Conservation (phyloP, 495 filamentous ascomycete genomes). For the Podospora anserina region DNA sequence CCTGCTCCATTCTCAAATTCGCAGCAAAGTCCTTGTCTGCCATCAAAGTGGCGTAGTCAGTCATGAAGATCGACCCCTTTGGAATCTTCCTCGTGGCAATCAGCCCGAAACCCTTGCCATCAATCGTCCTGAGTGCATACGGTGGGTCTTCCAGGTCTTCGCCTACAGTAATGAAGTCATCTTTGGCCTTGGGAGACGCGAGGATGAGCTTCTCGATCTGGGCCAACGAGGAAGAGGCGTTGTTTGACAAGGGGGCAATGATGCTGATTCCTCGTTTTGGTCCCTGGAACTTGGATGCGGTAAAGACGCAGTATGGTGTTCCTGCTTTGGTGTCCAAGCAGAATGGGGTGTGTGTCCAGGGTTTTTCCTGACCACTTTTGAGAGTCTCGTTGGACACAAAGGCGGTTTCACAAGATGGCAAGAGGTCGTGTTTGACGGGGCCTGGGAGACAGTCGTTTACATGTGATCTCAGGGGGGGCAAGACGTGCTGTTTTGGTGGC, state of each 20-base stretch:
- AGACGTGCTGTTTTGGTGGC: not conserved
- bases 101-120: constrained; percentile 34
- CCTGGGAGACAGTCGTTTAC: constrained; percentile 4
- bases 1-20: constrained; percentile 23
- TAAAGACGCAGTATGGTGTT: constrained; percentile 31
- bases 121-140: constrained; percentile 29
- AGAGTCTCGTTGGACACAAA: not conserved
- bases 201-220: constrained; percentile 8
- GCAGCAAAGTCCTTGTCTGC: constrained; percentile 29
- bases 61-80: constrained; percentile 31
- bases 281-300: constrained; percentile 26
- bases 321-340: constrained; percentile 14
- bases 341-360: constrained; percentile 31
- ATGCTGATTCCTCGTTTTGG: constrained; percentile 26
- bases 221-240: constrained; percentile 16
- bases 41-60: constrained; percentile 29
- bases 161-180: not conserved
- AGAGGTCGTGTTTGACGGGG: not conserved
- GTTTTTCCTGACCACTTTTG: not conserved
- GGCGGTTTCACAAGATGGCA: not conserved
- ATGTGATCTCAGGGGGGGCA: not conserved
- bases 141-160: constrained; percentile 16
- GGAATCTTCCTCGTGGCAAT: constrained; percentile 32
- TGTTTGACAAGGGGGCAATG: constrained; percentile 22
- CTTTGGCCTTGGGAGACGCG: not conserved